Conservation (phyloP, 345 rosid genomes). For the Euphorbia pulcherrima region DNA sequence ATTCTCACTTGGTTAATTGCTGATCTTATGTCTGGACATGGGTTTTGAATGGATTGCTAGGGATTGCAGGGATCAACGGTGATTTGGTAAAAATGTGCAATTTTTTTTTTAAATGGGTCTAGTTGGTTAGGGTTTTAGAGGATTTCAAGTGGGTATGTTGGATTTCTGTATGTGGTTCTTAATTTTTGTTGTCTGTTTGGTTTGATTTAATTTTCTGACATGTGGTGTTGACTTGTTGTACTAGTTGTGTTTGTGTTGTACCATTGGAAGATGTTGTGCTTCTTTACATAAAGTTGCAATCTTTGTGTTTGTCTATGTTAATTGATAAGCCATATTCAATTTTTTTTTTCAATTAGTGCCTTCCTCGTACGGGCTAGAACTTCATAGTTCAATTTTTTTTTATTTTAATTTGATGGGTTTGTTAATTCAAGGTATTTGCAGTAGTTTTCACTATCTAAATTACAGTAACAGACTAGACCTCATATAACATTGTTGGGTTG, state of each 20-base stretch:
- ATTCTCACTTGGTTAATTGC: constrained; percentile 8
- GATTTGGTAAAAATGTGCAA: constrained; percentile 6
- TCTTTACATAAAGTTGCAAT: not conserved
- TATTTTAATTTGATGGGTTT: not conserved
- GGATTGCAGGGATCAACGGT: not conserved
- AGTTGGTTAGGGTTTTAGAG: constrained; percentile 23
- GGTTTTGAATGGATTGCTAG: constrained; percentile 7
- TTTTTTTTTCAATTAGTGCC: not conserved
- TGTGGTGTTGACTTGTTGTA: not conserved
- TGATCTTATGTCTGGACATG: constrained; percentile 13
- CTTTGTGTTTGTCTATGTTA: not conserved
- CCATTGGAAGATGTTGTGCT: not conserved
- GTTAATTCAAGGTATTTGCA: not conserved
- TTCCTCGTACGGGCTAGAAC: not conserved
- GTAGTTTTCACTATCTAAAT: not conserved
- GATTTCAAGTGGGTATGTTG: constrained; percentile 15
- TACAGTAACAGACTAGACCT: too few species aligned
- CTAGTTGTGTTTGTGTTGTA: not conserved
- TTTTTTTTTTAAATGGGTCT: constrained; percentile 15
- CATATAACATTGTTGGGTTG: too few species aligned
- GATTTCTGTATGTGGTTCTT: constrained; percentile 6
- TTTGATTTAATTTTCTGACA: not conserved
- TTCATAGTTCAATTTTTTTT: not conserved
- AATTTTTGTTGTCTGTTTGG: not conserved
- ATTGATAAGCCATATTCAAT: too few species aligned